Conservation (phyloP, 2,329 filamentous ascomycete species). For the Talaromyces sp. region DNA sequence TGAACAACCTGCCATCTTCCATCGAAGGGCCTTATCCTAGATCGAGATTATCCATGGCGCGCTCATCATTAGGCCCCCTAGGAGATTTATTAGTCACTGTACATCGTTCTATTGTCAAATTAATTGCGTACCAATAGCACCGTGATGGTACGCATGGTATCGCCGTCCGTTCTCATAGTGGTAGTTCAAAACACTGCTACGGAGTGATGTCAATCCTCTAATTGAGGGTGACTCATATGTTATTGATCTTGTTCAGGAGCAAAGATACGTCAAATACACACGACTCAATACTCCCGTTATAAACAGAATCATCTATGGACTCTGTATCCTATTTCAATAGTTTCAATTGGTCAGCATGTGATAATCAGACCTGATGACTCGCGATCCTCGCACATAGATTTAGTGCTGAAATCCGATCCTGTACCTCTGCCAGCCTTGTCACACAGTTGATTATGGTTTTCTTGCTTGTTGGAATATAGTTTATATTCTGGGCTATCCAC, state of each 20-base stretch:
- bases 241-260: not conserved
- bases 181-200: slow-evolving; percentile 21
- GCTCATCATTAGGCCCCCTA: slow-evolving; percentile 18
- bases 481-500: not conserved
- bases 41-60: slow-evolving; percentile 14
- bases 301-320: slow-evolving; percentile 1
- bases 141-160: slow-evolving; percentile 26
- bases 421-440: not conserved
- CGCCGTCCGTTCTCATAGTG: slow-evolving; percentile 28
- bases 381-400: not conserved
- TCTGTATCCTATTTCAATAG: not conserved
- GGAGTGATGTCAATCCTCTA: slow-evolving; percentile 17
- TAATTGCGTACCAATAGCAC: slow-evolving; percentile 21
- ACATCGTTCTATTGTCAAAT: slow-evolving; percentile 11
- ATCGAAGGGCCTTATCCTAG: slow-evolving; percentile 4
- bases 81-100: not conserved
- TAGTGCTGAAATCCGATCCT: not conserved
- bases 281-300: slow-evolving; percentile 14
- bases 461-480: not conserved
- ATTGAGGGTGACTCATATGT: not conserved
- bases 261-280: not conserved
- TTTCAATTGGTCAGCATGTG: not conserved
- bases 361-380: not conserved
- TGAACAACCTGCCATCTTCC: not conserved
- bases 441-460: not conserved